Conservation (phyloP, 345 rosid species). For the Ricinus communis region DNA sequence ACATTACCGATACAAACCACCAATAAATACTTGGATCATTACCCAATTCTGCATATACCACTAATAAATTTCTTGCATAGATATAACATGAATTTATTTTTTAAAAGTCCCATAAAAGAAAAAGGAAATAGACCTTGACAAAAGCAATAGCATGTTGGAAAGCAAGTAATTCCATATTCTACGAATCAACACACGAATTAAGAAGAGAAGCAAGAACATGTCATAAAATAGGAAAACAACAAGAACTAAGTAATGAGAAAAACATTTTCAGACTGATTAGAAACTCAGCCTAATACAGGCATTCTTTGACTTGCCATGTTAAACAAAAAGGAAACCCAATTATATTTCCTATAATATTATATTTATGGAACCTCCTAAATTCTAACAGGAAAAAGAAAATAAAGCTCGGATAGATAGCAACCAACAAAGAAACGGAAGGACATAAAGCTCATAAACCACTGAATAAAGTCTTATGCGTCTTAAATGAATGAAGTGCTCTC, state of each 20-base stretch:
- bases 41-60: background rate
- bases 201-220: background rate
- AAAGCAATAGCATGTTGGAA: background rate
- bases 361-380: too few species aligned
- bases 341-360: too few species aligned
- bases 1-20: background rate
- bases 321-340: background rate
- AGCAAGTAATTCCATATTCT: too few species aligned
- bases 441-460: background rate
- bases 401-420: too few species aligned
- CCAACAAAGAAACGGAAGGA: background rate
- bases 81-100: too few species aligned
- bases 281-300: background rate
- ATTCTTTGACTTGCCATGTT: background rate
- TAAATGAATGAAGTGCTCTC: background rate
- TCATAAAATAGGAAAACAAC: background rate
- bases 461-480: background rate
- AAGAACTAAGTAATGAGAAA: background rate
- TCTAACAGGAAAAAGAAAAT: too few species aligned
- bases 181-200: too few species aligned
- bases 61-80: background rate
- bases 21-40: background rate
- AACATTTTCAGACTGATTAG: background rate
- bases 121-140: too few species aligned
- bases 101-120: too few species aligned